phyloP scores from a whole-genome alignment of 768 basidiomycete genomes.

The Amanita phalloides region DNA sequence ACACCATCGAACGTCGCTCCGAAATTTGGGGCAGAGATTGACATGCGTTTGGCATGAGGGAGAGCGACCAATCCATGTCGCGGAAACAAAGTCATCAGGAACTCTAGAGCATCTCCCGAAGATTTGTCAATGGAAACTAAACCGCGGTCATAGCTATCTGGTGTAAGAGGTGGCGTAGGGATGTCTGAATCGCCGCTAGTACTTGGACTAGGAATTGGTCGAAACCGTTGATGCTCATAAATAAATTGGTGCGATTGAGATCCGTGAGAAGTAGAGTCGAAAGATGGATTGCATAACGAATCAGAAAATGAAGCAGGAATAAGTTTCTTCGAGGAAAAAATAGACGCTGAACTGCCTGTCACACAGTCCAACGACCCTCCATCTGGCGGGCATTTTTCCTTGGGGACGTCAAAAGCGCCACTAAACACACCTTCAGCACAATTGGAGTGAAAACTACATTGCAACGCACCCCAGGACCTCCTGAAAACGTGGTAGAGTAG shows the following conservation, averaged over 20 bases:
- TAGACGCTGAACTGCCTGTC: slow-evolving; percentile 83
- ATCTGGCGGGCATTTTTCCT: slow-evolving; percentile 88
- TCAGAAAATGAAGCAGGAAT: slow-evolving; percentile 10
- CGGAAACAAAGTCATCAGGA: slow-evolving; percentile 74
- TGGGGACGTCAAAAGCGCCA: slow-evolving; percentile 95
- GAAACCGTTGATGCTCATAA: slow-evolving; percentile 11
- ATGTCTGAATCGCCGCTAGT: slow-evolving; percentile 31
- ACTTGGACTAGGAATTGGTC: slow-evolving; percentile 24
- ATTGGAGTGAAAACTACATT: not conserved
- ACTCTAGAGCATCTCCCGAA: slow-evolving; percentile 62
- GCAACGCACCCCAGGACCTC: slow-evolving; percentile 78
- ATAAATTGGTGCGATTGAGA: slow-evolving; percentile 5
- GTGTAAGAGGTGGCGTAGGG: slow-evolving; percentile 71
- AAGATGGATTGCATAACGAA: slow-evolving; percentile 12
- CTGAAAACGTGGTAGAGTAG: slow-evolving; percentile 90
- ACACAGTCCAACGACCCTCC: slow-evolving; percentile 93
- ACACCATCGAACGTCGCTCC: slow-evolving; percentile 68
- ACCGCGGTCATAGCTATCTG: slow-evolving; percentile 44
- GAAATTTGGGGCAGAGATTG: slow-evolving; percentile 58
- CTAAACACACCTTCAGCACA: slow-evolving; percentile 23
- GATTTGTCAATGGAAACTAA: slow-evolving; percentile 18
- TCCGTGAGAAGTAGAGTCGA: slow-evolving; percentile 11
- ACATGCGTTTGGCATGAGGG: slow-evolving; percentile 66
- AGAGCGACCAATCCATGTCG: slow-evolving; percentile 55
- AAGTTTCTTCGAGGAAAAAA: slow-evolving; percentile 10